These are phyloP conservation scores for Phalaenopsis aphrodite DNA, from an alignment of 106 monocot species.

Conservation along the genomic window DNA sequence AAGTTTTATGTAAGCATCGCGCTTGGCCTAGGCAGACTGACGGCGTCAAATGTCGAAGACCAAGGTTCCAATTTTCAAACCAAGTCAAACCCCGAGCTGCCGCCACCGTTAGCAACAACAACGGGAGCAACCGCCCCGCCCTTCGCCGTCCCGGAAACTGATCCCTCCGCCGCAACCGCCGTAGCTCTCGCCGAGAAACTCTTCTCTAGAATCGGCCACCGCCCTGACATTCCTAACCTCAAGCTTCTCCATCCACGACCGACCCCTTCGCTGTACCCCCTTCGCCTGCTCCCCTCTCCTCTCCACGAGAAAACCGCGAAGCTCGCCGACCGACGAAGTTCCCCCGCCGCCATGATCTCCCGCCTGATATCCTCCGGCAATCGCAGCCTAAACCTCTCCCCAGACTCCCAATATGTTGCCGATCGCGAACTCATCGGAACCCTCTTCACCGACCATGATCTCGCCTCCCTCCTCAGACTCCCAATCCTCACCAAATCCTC, in stretches of 20 bases:
- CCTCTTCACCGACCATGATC: neutral
- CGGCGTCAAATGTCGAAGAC: too few relatives aligned
- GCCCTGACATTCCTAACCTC: too few relatives aligned
- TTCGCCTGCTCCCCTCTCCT: constrained; percentile 13
- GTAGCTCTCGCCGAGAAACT: too few relatives aligned
- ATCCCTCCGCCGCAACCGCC: too few relatives aligned
- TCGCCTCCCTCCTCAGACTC: constrained; percentile 2
- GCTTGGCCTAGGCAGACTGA: too few relatives aligned
- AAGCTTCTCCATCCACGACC: neutral
- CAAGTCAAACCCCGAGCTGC: too few relatives aligned
- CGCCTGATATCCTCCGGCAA: constrained; percentile 31
- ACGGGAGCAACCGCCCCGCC: too few relatives aligned
- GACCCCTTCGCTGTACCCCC: constrained; percentile 9
- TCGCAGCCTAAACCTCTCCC: constrained; percentile 28
- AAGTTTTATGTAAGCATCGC: too few relatives aligned
- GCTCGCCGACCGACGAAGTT: constrained; percentile 34
- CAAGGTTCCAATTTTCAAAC: too few relatives aligned
- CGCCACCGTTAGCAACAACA: too few relatives aligned
- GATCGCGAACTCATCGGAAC: neutral
- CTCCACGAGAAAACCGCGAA: constrained; percentile 13
- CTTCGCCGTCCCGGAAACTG: too few relatives aligned
- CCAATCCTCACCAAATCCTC: neutral
- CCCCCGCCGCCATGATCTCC: constrained; percentile 17
- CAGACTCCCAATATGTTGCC: neutral
- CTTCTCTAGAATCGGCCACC: too few relatives aligned